Evolutionary conservation across 192 early-diverging fungal species (phyloP), one percentile per base, ranked within the genome.

Genomic region (Linnemannia elongata): DNA sequence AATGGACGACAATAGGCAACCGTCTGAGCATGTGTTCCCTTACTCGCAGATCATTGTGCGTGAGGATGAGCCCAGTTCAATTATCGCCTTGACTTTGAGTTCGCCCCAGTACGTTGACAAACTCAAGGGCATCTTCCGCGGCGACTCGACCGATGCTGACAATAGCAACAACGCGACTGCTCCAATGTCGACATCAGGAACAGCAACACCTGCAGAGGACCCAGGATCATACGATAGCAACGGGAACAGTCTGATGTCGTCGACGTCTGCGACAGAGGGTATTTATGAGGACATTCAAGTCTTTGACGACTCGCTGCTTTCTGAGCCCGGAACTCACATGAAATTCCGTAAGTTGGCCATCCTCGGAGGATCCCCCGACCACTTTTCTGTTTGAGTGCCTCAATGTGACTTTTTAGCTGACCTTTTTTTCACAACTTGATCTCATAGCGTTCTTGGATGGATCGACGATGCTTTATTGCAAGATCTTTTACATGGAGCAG

Each of bases 61-160:
- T 68, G 97, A 99, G 82, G 93, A 96, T 74, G 97, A 99, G 81
- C 97, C 97, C 4, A 96, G 96, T 81, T 96, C 97, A 0, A 98
- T 99, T 75, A 97, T 99, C 75, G 96, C 98, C 5, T 95, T 96
- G 85, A 95, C 98, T 0, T 89, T 99, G 44, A 91, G 94, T 66
- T 96, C 93, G 1, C 88, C 91, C 55, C 92, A 95, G 33, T 96
- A 96, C 60, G 86, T 93, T 17, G 91, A 93, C n/a, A 93, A 95
- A 76, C 89, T 96, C 38, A 89, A 89, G 27, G 88, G 76, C 0
- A 78, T 87, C 22, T 81, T 87, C 22, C 69, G 79, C 42, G 76
- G 75, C 36, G 79, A 81, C 4, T 71, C 69, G 0, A 45, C 35
- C 8, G 75, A 80, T 42, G 39, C 35, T 18, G 72, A 74, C 66